Evolutionary conservation across 1,139 yeast species (phyloP), one percentile per base, ranked within the genome.

Genomic region (Zygoascus meyerae): DNA sequence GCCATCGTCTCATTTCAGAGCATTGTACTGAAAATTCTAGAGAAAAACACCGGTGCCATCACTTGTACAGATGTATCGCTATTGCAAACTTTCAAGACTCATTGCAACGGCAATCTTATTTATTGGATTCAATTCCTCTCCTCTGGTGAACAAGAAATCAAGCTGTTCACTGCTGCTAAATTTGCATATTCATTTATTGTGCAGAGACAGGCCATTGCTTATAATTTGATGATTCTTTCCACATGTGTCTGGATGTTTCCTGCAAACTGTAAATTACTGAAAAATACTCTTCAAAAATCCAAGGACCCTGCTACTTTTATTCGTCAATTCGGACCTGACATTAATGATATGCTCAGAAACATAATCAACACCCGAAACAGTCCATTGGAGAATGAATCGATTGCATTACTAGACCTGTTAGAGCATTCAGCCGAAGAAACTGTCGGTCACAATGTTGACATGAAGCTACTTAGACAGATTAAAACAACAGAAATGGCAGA

Each of bases 51-150:
- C 1, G 12, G 12, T 15, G 32, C 12, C n/a, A 14, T 28, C 3
- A n/a, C 29, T 5, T n/a, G 11, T 12, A 14, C n/a, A 3, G 38
- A 42, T 5, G 6, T 14, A 15, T 18, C 21, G 11, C 17, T 38
- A 5, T 15, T 42, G 31, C 34, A 34, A n/a, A 28, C 40, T 10
- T 31, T 42, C 16, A 17, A 31, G n/a, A 14, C 21, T 11, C 17
- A 18, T 15, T 7, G 21, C 16, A 18, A 26, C 2, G 44, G 44
- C 21, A 29, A 39, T 17, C 17, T 35, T 21, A 26, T 26, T 12
- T 34, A 42, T 29, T 42, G 44, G 44, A 31, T 33, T 11, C 39
- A 35, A 16, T 42, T 21, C 15, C 34, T 42, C 11, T 34, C 39
- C n/a, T 33, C 28, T n/a, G 32, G 18, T 10, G 44, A 42, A 18